A percentile compares a stretch with the other conserved stretches of the same genome.
Evolutionary conservation across 148 eudicot genomes (phyloP).

Genomic region (Rhododendron henanense): DNA sequence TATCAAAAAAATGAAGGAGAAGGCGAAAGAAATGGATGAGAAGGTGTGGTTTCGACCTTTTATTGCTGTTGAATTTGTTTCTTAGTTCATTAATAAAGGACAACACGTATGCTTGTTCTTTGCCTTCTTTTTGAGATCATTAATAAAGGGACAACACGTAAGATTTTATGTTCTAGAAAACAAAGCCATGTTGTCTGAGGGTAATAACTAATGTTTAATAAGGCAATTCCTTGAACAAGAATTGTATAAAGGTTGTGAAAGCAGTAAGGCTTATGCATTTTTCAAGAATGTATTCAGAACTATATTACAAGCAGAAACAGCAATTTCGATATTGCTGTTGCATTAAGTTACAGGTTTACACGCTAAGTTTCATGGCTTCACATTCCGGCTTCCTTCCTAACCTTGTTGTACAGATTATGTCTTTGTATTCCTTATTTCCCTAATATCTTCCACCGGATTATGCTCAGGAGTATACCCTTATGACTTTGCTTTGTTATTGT

Average conservation of each 20-base stretch:
- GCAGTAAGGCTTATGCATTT: not conserved
- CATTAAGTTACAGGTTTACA: not conserved
- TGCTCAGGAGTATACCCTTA: not conserved
- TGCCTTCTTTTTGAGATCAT: not conserved
- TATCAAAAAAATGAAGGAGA: slow-evolving; percentile 59
- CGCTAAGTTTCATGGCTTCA: not conserved
- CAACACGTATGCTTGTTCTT: not conserved
- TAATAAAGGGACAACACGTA: too few species aligned
- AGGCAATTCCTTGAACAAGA: not conserved
- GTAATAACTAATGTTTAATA: not conserved
- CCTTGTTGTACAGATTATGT: not conserved
- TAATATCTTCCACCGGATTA: not conserved
- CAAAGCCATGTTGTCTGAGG: not conserved
- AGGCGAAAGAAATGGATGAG: slow-evolving; percentile 62
- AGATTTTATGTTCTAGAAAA: not conserved
- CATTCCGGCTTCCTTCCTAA: not conserved
- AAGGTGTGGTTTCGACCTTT: slow-evolving; percentile 38
- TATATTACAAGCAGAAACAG: not conserved
- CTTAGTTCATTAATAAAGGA: not conserved
- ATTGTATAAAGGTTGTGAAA: not conserved
- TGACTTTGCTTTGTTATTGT: not conserved
- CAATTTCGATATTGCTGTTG: not conserved
- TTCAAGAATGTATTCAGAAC: not conserved
- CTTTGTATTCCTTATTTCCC: not conserved
- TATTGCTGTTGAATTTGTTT: not conserved